A percentile compares a stretch with the other conserved stretches of the same genome.
Conservation (phyloP, 73 alveolate species). For the Paramecium caudatum region DNA sequence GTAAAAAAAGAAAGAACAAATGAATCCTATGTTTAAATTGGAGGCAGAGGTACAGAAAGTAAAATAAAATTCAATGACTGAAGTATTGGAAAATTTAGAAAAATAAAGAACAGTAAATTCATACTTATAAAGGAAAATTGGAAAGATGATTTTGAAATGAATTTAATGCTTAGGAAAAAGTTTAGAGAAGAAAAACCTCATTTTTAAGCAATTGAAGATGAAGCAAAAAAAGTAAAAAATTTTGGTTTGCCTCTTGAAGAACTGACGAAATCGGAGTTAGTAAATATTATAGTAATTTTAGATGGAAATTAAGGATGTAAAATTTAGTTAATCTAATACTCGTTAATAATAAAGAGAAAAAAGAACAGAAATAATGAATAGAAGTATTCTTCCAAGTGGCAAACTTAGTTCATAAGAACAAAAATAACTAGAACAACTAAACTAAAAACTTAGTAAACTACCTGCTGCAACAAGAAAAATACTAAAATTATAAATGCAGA, state of each 20-base stretch:
- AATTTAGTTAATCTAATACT: background rate
- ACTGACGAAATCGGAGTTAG: background rate
- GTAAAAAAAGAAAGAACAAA: background rate
- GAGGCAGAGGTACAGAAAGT: background rate
- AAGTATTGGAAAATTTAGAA: background rate
- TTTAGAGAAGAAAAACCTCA: slow-evolving; percentile 12
- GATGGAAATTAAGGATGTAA: background rate
- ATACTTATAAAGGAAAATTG: slow-evolving; percentile 23
- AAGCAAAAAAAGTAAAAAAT: background rate
- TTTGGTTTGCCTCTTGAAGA: slow-evolving; percentile 34
- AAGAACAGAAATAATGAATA: background rate
- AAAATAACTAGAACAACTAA: background rate
- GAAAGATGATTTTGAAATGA: slow-evolving; percentile 58
- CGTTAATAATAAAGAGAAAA: slow-evolving; percentile 9
- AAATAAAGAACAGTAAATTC: background rate
- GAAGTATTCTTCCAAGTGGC: background rate
- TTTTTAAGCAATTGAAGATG: background rate
- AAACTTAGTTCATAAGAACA: background rate
- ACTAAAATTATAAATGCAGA: background rate
- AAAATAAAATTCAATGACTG: background rate
- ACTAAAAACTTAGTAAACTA: slow-evolving; percentile 1
- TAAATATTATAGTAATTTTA: background rate
- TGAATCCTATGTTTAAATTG: slow-evolving; percentile 40
- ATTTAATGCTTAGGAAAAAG: slow-evolving; percentile 15
- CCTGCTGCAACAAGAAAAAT: background rate